Evolutionary conservation across 2,329 filamentous ascomycete genomes (phyloP).

Genomic region (Plectosphaerella sp.): DNA sequence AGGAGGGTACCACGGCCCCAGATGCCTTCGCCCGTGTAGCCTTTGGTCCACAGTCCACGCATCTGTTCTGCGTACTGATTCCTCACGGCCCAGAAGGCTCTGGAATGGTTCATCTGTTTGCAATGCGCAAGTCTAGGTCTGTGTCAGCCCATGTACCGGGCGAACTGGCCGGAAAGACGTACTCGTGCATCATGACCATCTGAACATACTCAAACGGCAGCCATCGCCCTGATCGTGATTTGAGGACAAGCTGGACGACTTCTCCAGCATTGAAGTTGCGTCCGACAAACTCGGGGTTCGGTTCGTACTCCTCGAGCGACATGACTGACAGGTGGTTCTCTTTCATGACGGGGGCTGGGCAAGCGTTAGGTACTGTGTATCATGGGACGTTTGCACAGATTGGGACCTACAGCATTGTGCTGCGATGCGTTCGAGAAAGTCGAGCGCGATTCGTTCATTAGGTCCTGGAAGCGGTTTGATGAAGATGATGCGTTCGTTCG

Average conservation of each 20-base stretch:
- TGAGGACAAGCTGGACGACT: conserved; percentile 79
- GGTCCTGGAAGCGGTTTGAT: conserved; percentile 72
- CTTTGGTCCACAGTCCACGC: conserved; percentile 62
- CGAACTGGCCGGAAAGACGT: conserved; percentile 8
- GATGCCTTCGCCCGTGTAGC: conserved; percentile 76
- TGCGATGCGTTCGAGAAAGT: conserved; percentile 72
- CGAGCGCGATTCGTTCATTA: conserved; percentile 58
- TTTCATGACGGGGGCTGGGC: conserved; percentile 63
- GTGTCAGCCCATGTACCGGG: conserved; percentile 6
- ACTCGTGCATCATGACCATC: conserved; percentile 94
- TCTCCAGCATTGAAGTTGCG: conserved; percentile 90
- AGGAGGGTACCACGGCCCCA: conserved; percentile 72
- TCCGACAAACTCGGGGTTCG: conserved; percentile 78
- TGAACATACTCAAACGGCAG: conserved; percentile 79
- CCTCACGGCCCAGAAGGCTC: conserved; percentile 74
- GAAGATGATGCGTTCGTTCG: conserved; percentile 77
- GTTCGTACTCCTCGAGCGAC: conserved; percentile 75
- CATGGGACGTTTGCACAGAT: background rate
- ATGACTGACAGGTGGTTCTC: conserved; percentile 60
- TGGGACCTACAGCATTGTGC: conserved; percentile 64
- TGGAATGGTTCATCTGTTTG: conserved; percentile 87
- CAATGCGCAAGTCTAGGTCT: conserved; percentile 72
- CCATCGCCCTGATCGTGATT: conserved; percentile 64
- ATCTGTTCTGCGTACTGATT: conserved; percentile 70
- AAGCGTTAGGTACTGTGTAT: background rate